phyloP scores from a whole-genome alignment of 2,329 filamentous ascomycete species.

The Ilyonectria sp. region DNA sequence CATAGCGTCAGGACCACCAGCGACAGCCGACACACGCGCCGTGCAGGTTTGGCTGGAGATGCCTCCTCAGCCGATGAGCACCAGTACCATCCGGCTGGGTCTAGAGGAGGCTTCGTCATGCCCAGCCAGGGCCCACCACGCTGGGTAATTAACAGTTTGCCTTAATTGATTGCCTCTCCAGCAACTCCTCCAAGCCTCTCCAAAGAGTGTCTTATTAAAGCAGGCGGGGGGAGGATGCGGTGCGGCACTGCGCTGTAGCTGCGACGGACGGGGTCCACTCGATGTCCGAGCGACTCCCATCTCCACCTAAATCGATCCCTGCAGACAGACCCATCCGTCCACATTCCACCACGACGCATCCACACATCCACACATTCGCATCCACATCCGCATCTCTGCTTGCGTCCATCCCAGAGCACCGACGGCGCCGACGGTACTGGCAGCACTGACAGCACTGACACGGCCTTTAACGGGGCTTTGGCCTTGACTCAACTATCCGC shows the following conservation, averaged over 20 bases:
- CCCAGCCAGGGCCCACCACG: too few relatives aligned
- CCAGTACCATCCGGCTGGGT: too few relatives aligned
- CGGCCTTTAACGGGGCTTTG: neutral
- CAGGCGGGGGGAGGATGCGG: neutral
- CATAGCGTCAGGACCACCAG: neutral
- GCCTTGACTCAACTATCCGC: neutral
- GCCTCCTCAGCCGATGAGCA: too few relatives aligned
- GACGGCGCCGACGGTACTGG: neutral
- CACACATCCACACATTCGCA: conserved; percentile 3
- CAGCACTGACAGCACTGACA: neutral
- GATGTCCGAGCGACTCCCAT: conserved; percentile 37
- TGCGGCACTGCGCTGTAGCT: conserved; percentile 3
- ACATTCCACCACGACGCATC: neutral
- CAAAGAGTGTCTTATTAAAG: neutral
- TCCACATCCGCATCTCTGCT: conserved; percentile 11
- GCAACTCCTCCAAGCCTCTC: too few relatives aligned
- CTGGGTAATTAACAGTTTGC: too few relatives aligned
- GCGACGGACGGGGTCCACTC: conserved; percentile 32
- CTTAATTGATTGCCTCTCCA: too few relatives aligned
- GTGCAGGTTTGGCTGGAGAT: too few relatives aligned
- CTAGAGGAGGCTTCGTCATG: too few relatives aligned
- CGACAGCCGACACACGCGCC: neutral
- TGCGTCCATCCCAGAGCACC: too few relatives aligned
- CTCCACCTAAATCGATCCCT: conserved; percentile 32
- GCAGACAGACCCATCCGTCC: neutral